Conservation (phyloP, 371 early-diverging fungal species). For the Haplosporangium sp. region DNA sequence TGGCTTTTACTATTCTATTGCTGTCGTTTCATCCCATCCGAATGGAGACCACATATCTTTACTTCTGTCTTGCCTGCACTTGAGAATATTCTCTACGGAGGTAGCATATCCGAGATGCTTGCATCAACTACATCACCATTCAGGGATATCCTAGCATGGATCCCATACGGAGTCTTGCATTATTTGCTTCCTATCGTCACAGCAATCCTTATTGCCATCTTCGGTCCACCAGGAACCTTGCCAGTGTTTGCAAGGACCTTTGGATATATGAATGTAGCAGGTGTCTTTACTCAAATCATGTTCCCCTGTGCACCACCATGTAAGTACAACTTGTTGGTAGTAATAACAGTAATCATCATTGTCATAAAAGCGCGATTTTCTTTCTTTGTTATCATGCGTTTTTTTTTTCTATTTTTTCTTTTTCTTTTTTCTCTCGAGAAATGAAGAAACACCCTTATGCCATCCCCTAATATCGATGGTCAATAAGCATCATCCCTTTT, state of each 20-base stretch:
- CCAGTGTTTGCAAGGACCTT: slow-evolving; percentile 69
- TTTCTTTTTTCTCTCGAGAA: no score
- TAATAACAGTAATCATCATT: no score
- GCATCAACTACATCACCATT: slow-evolving; percentile 63
- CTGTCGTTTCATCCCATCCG: slow-evolving; percentile 72
- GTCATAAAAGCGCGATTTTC: no score
- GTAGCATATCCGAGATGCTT: slow-evolving; percentile 73
- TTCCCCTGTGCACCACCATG: slow-evolving; percentile 73
- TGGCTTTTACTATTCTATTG: slow-evolving; percentile 74
- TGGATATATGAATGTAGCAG: slow-evolving; percentile 77
- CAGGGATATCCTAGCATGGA: slow-evolving; percentile 76
- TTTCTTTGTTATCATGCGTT: no score
- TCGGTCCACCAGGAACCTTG: slow-evolving; percentile 67
- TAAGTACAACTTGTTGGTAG: slow-evolving; percentile 56
- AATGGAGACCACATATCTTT: slow-evolving; percentile 71
- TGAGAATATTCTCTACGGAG: slow-evolving; percentile 79
- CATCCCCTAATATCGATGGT: no score
- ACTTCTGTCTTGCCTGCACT: slow-evolving; percentile 75
- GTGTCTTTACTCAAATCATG: slow-evolving; percentile 75
- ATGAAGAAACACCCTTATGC: no score
- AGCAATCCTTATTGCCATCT: slow-evolving; percentile 59
- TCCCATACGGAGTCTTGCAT: slow-evolving; percentile 80
- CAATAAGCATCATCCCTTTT: no score
- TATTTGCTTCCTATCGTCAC: slow-evolving; percentile 73
- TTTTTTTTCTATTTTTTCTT: no score